Base-by-base conservation (phyloP, 805 yeast species). In the Myxozyma geophila region DNA sequence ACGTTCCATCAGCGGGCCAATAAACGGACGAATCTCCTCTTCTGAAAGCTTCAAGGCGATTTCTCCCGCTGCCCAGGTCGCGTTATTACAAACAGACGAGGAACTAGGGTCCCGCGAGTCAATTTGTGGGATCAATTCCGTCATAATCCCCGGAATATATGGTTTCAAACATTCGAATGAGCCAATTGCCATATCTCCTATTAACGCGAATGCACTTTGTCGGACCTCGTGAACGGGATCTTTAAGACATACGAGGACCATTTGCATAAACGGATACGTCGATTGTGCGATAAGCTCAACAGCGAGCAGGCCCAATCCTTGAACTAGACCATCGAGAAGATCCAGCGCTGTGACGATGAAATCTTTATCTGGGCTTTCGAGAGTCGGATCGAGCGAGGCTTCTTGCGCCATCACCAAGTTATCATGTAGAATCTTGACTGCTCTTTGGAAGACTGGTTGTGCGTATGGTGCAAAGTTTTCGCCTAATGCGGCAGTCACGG, bases 41-140 rank as follows among this genome's bases (percentile, higher is more conserved):
- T 82, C 74, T 15, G 28, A 5, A 28, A 84, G 72, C 60, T 89
- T 83, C 71, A 92, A 79, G 2, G 90, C 81, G 37, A 95, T 85
- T 74, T 95, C 96, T 50, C 99, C 98, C 13, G 89, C 77, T 1
- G 97, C 85, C 99, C 99, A 95, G 55, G 90, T 86, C 0, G 98
- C 95, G 75, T 95, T 95, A 76, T 89, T 90, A 70, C 87, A 87
- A 1, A 89, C 91, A 0, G 93, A 85, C 64, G 78, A 80, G 1
- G 86, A 78, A 7, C 49, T 35, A 2, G 62, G 64, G 63, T 83
- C 83, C 4, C 88, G 86, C 28, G 69, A 58, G 41, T 74, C 75
- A 66, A 92, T 85, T 63, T 85, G 81, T n/a, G 85, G 79, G 66
- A 91, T 76, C 21, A 90, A 77, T 51, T 82, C 81, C 68, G 71